phyloP scores from a whole-genome alignment of 2,329 filamentous ascomycete genomes.

The Pseudopithomyces maydicus region DNA sequence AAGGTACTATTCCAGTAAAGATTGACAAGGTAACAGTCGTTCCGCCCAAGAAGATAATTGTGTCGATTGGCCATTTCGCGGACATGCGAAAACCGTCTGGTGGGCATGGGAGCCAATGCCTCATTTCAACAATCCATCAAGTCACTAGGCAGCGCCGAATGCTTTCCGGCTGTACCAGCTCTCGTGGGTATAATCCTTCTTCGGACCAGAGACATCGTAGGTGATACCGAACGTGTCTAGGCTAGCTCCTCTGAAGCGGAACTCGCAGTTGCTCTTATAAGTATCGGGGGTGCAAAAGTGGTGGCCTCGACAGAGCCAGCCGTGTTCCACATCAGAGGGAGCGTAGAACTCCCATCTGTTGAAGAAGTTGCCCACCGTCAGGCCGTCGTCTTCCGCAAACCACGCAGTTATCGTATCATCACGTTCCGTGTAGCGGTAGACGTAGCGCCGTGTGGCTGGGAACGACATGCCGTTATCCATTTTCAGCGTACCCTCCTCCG shows the following conservation, averaged over 20 bases:
- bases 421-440: slow-evolving; percentile 71
- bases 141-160: neutral
- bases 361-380: slow-evolving; percentile 75
- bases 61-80: too few relatives aligned
- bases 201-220: slow-evolving; percentile 72
- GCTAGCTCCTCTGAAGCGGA: slow-evolving; percentile 53
- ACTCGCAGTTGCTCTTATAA: slow-evolving; percentile 73
- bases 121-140: neutral
- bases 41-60: neutral
- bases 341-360: slow-evolving; percentile 69
- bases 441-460: slow-evolving; percentile 68
- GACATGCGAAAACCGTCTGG: too few relatives aligned
- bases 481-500: slow-evolving; percentile 69
- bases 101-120: neutral
- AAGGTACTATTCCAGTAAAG: neutral
- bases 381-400: slow-evolving; percentile 75
- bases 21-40: neutral
- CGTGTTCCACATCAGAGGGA: slow-evolving; percentile 42
- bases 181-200: slow-evolving; percentile 69
- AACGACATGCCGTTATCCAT: slow-evolving; percentile 63
- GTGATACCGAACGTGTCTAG: slow-evolving; percentile 49
- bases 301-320: slow-evolving; percentile 68
- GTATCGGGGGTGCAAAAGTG: slow-evolving; percentile 75
- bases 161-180: slow-evolving; percentile 41
- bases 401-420: slow-evolving; percentile 70